These are phyloP conservation scores for Diplodia corticola DNA, from an alignment of 2,329 filamentous ascomycete species.

Conservation along the genomic window DNA sequence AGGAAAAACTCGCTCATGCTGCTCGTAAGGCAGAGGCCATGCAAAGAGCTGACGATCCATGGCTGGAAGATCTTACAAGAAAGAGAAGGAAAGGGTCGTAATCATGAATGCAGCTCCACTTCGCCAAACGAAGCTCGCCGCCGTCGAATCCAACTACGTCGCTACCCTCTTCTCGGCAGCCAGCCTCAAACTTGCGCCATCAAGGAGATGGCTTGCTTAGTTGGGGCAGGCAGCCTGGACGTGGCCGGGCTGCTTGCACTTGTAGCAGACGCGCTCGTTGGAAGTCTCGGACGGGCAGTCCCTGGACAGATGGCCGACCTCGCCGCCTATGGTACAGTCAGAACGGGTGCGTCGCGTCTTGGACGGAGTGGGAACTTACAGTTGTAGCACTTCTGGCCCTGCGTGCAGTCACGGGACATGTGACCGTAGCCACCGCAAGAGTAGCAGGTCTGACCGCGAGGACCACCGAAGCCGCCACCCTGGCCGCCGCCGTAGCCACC, in stretches of 20 bases:
- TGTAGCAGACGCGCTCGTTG: constrained; percentile 97
- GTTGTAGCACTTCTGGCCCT: constrained; percentile 99
- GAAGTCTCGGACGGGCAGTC: constrained; percentile 93
- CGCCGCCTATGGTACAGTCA: constrained; percentile 57
- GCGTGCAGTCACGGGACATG: constrained; percentile 97
- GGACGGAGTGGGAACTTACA: constrained; percentile 55
- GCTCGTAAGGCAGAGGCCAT: neutral
- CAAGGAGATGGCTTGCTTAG: constrained; percentile 47
- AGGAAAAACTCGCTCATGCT: constrained; percentile 21
- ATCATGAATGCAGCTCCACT: constrained; percentile 20
- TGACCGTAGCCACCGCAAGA: constrained; percentile 96
- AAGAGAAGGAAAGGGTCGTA: constrained; percentile 24
- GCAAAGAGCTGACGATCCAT: constrained; percentile 18
- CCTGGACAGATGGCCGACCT: constrained; percentile 91
- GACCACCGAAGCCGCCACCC: constrained; percentile 51
- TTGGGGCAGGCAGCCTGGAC: constrained; percentile 93
- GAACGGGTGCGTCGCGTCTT: neutral
- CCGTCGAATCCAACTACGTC: constrained; percentile 13
- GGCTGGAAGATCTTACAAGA: constrained; percentile 9
- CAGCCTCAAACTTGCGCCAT: constrained; percentile 21
- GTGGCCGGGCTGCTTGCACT: constrained; percentile 84
- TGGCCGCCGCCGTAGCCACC: constrained; percentile 55
- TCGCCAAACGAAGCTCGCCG: neutral
- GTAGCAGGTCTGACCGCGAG: constrained; percentile 76
- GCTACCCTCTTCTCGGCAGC: constrained; percentile 5